Percentiles rank a stretch among this genome's conserved stretches.
Evolutionary conservation across 202 grass and related monocot genomes (phyloP).

Genomic region (Elaeis oleifera): DNA sequence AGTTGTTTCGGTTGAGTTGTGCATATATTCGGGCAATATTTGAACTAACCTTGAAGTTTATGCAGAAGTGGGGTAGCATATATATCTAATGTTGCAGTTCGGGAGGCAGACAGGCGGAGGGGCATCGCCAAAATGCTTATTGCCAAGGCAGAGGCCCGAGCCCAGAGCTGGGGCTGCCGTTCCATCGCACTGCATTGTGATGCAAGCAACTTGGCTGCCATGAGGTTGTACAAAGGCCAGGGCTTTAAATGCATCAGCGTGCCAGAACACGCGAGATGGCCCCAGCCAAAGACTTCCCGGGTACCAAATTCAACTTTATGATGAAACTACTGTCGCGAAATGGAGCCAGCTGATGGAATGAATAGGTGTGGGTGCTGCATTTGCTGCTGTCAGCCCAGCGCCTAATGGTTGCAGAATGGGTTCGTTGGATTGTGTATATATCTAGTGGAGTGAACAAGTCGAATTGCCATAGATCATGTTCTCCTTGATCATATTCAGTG

Average conservation of each 20-base stretch:
- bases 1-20: too few relatives aligned
- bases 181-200: constrained; percentile 80
- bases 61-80: constrained; percentile 80
- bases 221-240: constrained; percentile 52
- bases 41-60: neutral
- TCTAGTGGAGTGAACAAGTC: neutral
- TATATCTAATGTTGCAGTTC: constrained; percentile 70
- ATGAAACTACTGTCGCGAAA: constrained; percentile 51
- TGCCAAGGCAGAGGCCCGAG: constrained; percentile 58
- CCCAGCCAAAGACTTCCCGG: constrained; percentile 51
- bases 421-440: too few relatives aligned
- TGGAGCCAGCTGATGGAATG: constrained; percentile 20
- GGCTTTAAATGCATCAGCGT: constrained; percentile 60
- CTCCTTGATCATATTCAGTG: too few relatives aligned
- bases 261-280: constrained; percentile 62
- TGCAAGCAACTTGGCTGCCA: constrained; percentile 54
- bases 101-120: constrained; percentile 59
- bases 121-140: constrained; percentile 82
- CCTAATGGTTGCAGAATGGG: too few relatives aligned
- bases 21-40: too few relatives aligned
- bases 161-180: constrained; percentile 58
- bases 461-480: too few relatives aligned
- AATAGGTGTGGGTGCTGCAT: constrained; percentile 18
- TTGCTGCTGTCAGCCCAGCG: too few relatives aligned
- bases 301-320: constrained; percentile 69